Percentiles rank a stretch among this genome's conserved stretches.
These are phyloP conservation scores for Suillus americanus DNA, from an alignment of 768 basidiomycete species.

Conservation along the genomic window DNA sequence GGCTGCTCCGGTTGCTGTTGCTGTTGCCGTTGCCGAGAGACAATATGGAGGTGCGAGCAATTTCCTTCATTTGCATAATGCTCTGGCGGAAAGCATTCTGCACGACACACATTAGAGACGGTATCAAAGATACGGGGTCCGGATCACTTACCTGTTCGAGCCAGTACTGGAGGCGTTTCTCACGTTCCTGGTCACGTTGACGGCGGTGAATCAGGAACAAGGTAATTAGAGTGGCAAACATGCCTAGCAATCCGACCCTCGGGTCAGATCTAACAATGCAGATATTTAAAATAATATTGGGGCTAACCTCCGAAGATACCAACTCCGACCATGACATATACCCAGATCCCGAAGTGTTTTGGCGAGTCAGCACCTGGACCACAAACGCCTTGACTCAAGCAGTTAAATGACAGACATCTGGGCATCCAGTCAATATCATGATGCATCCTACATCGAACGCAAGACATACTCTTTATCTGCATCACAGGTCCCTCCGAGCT, in stretches of 20 bases:
- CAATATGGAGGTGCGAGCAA: constrained; percentile 65
- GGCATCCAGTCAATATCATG: background rate
- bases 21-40: constrained; percentile 49
- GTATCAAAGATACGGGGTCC: background rate
- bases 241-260: constrained; percentile 45
- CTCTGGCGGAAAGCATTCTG: constrained; percentile 82
- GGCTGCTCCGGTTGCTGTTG: constrained; percentile 48
- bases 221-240: constrained; percentile 66
- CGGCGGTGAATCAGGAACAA: constrained; percentile 72
- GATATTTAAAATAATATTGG: background rate
- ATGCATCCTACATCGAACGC: constrained; percentile 35
- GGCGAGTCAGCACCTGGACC: constrained; percentile 59
- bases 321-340: constrained; percentile 69
- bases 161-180: constrained; percentile 88
- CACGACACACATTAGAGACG: background rate
- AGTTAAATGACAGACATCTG: constrained; percentile 80
- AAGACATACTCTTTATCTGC: constrained; percentile 56
- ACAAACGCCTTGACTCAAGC: constrained; percentile 59
- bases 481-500: constrained; percentile 56
- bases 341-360: constrained; percentile 62
- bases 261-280: background rate
- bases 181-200: constrained; percentile 72
- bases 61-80: constrained; percentile 76
- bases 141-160: constrained; percentile 67
- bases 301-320: constrained; percentile 71